Base-by-base conservation (phyloP, 1,139 yeast species). In the Hemisphaericaspora xylanilytica region DNA sequence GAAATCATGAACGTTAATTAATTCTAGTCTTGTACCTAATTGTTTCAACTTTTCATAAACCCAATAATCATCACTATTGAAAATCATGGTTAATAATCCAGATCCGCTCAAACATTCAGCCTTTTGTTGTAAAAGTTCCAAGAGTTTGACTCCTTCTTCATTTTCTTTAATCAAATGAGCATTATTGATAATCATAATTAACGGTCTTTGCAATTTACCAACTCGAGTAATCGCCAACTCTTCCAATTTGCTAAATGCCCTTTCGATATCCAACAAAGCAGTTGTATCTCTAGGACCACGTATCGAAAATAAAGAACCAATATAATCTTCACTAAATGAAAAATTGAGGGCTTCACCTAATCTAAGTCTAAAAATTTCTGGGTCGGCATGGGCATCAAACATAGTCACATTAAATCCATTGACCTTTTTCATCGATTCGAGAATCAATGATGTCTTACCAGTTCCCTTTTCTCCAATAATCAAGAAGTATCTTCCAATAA, bases 21-120 rank as follows among this genome's bases (percentile, higher is more conserved):
- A 78, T 44, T 86, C 95, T 36, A 86, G 61, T 36, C 92, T 69
- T 0, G 95, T 86, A 0, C 90, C 89, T 15, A 84, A 65, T 45
- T 73, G 76, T 51, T 83, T 84, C 47, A 86, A 65, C 43, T 88
- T 77, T 51, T 86, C 95, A 56, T 85, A 86, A 2, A 86, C 75
- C 95, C 95, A 86, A 59, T 86, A 86, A 53, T 86, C 95, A 59
- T 86, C 95, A 45, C 88, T 79, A 51, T 85, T 84, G 66, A 86
- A 85, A 4, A 86, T 65, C 59, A 85, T 77, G 0, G 94, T 86
- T 12, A 81, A 82, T 39, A 86, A 65, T 0, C 92, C 90, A 0
- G 88, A 73, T 2, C 92, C 92, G 48, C 90, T 78, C 33, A 86
- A 67, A 11, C 80, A 61, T 54, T 86, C 95, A 0, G 95, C 95